phyloP scores from a whole-genome alignment of 2,329 filamentous ascomycete species.

The Monilinia polystroma region DNA sequence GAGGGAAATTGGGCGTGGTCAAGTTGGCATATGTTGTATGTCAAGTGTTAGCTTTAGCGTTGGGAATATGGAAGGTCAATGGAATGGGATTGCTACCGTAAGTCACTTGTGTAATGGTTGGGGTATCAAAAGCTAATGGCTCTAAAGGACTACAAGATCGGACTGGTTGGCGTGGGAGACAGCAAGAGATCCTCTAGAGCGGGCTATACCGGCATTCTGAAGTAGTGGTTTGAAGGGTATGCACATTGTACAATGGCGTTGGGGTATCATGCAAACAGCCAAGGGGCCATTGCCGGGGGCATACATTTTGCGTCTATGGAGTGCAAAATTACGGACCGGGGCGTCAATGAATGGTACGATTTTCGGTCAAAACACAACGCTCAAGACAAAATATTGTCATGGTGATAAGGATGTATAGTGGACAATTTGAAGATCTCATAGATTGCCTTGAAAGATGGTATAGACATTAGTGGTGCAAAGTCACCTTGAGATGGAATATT shows the following conservation, averaged over 20 bases:
- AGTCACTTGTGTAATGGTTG: conserved; percentile 42
- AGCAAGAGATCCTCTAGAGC: conserved; percentile 39
- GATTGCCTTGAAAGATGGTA: background rate
- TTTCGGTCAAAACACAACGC: background rate
- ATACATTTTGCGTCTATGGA: background rate
- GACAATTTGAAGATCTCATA: background rate
- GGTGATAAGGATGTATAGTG: background rate
- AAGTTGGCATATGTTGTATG: conserved; percentile 86
- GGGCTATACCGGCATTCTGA: conserved; percentile 41
- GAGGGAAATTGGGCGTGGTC: conserved; percentile 70
- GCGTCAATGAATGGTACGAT: background rate
- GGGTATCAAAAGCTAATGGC: conserved; percentile 36
- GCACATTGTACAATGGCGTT: conserved; percentile 1
- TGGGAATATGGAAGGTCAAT: conserved; percentile 97
- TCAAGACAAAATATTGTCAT: background rate
- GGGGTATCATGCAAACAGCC: conserved; percentile 4
- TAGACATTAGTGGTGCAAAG: background rate
- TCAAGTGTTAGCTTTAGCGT: conserved; percentile 76
- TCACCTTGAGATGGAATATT: background rate
- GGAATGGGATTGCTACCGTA: conserved; percentile 92
- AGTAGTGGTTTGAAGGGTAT: background rate
- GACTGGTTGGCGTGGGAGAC: conserved; percentile 96
- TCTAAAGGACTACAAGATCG: conserved; percentile 78
- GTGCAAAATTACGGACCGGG: background rate
- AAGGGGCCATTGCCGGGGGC: background rate